Evolutionary conservation across 1,284 basidiomycete genomes (phyloP), one percentile per base, ranked within the genome.

Genomic region (Macrocybe sp.): DNA sequence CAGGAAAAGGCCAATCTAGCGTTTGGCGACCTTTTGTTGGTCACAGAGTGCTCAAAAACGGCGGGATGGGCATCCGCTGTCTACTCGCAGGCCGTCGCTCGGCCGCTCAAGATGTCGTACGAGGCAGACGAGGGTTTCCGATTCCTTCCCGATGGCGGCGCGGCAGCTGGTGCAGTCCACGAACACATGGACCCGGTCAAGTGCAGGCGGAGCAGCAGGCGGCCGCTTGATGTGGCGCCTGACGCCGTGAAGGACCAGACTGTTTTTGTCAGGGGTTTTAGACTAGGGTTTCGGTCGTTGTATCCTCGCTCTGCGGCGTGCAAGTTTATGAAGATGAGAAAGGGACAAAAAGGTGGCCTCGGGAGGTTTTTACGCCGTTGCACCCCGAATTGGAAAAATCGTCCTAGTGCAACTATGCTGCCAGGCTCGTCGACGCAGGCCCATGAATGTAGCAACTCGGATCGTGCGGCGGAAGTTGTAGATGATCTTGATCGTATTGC

Each of bases 251-350:
- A 52, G 12, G 41, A 47, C 22, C 51, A 55, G 6, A 55, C 53
- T 1, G 45, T 55, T 12, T 55, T 55, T 28, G 37, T 55, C 12
- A 50, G 48, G 43, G 53, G 43, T 2, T 48, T 40, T 35, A 47
- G 46, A n/a, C 44, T 55, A 7, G 53, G 35, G 4, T 48, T 35
- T 12, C 51, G 49, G 2, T 34, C 40, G 12, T 28, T 38, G 6
- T 48, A 49, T 9, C 29, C 33, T 4, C 44, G 38, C n/a, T 47
- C 48, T 2, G 1, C 51, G 7, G 40, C 49, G 7, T 32, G 34
- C 3, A 40, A 42, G 9, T 43, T 52, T 8, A 43, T 47, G 14
- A 46, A 49, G 22, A 33, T 44, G 10, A 41, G 41, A 16, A 40
- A 7, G 8, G 34, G 43, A 32, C 31, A 40, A 31, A 29, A 16